Evolutionary conservation across 2,329 filamentous ascomycete genomes (phyloP).

Genomic region (Colletotrichum sansevieriae): DNA sequence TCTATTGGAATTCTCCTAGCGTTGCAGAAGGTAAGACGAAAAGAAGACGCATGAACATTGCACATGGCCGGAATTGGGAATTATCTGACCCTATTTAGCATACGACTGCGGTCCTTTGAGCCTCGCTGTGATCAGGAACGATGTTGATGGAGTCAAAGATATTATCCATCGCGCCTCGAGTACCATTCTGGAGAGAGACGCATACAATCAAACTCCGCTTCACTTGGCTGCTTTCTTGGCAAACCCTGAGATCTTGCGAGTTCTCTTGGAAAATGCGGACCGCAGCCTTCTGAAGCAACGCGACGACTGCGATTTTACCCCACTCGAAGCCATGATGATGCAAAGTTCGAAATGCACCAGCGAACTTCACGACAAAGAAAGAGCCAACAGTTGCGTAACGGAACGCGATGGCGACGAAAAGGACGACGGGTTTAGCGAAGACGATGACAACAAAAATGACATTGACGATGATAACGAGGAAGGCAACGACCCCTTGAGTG

Average conservation of each 20-base stretch:
- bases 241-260: not conserved
- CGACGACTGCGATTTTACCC: accelerated
- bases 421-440: too few relatives aligned
- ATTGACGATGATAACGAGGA: too few relatives aligned
- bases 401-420: too few relatives aligned
- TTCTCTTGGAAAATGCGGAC: not conserved
- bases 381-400: too few relatives aligned
- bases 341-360: not conserved
- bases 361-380: too few relatives aligned
- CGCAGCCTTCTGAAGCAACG: not conserved
- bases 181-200: not conserved
- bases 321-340: not conserved
- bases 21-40: not conserved
- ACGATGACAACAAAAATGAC: too few relatives aligned
- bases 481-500: too few relatives aligned
- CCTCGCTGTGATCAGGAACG: not conserved
- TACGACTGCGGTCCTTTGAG: not conserved
- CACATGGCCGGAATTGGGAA: too few relatives aligned
- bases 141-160: not conserved
- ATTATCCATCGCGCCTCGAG: accelerated
- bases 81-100: not conserved
- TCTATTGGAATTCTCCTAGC: not conserved
- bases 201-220: not conserved
- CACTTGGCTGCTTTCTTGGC: not conserved
- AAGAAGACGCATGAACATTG: too few relatives aligned